Evolutionary conservation across 345 rosid genomes (phyloP), one percentile per base, ranked within the genome.

Genomic region (Euphorbia lathyris): DNA sequence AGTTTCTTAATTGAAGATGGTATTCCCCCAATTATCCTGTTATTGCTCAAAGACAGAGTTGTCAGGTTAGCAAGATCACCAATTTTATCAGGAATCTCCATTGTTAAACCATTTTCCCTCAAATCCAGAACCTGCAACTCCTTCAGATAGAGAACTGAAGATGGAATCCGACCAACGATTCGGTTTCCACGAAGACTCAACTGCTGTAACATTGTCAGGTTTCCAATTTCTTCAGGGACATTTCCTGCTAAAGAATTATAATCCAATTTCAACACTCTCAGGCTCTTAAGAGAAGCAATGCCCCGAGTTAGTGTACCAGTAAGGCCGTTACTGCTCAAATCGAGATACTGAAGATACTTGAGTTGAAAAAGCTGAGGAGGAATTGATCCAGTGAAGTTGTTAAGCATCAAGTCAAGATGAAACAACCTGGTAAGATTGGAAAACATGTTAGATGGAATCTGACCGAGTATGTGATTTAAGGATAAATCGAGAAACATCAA

Each of bases 21-120:
- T 27, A 85, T 79, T 30, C 75, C 78, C 30, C 86, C 82, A 0
- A 67, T 79, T 17, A 85, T 57, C 25, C 23, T 59, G 70, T 81
- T 81, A 2, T 69, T 48, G 42, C 73, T 72, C 70, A 81, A 63
- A n/a, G 67, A 32, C 47, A 78, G 45, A 61, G 65, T 66, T 26
- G 72, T 74, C 66, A 81, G n/a, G 57, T 66, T 60, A 61, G 72
- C 55, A 23, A 81, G 63, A 45, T 74, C 53, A 19, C 84, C 84
- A 23, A 81, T 75, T 14, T 50, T 64, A 43, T 11, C 58, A 16
- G 77, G 84, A 77, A 81, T 75, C 66, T 72, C 75, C 67, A 27
- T 62, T 25, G 79, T 68, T 19, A 75, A 38, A 66, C 25, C 7
- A 62, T 74, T 81, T 26, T 74, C 75, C 20, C 79, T 27, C 67